A percentile compares a stretch with the other conserved stretches of the same genome.
These are phyloP conservation scores for Penicillium macrosclerotiorum DNA, from an alignment of 495 filamentous ascomycete genomes.

Conservation along the genomic window DNA sequence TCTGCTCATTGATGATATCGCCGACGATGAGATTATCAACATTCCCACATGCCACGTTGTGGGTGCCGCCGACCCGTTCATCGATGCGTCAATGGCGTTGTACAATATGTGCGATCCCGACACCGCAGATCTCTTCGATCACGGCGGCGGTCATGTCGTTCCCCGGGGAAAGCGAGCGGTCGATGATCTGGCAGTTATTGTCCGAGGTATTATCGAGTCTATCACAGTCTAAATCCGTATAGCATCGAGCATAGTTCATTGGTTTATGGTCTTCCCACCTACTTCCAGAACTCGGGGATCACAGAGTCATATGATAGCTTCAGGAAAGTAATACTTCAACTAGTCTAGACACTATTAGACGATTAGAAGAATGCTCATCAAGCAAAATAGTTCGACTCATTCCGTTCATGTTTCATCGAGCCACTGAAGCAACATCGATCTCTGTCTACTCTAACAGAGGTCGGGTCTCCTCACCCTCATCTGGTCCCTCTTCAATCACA, in stretches of 20 bases:
- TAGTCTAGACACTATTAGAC: too few species aligned
- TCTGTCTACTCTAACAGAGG: constrained; percentile 27
- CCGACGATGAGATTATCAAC: constrained; percentile 38
- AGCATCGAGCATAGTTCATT: too few species aligned
- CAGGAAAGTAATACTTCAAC: too few species aligned
- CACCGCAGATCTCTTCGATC: constrained; percentile 51
- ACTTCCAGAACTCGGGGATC: too few species aligned
- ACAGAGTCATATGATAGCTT: too few species aligned
- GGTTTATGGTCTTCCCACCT: too few species aligned
- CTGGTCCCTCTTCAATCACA: constrained; percentile 11
- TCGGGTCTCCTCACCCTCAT: constrained; percentile 28
- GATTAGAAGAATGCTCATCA: too few species aligned
- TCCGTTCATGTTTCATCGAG: too few species aligned
- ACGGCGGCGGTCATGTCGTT: constrained; percentile 54
- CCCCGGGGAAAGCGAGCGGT: constrained; percentile 34
- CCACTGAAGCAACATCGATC: too few species aligned
- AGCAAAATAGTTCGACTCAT: too few species aligned
- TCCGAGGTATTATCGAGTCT: neutral
- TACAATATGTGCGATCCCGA: constrained; percentile 53
- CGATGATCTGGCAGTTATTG: neutral
- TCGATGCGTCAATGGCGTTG: constrained; percentile 49
- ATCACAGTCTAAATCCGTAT: neutral
- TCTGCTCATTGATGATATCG: constrained; percentile 2
- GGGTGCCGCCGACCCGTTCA: constrained; percentile 55
- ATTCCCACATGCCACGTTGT: constrained; percentile 59